Conservation (phyloP, 805 yeast species). For the Scheffersomyces ergatensis region DNA sequence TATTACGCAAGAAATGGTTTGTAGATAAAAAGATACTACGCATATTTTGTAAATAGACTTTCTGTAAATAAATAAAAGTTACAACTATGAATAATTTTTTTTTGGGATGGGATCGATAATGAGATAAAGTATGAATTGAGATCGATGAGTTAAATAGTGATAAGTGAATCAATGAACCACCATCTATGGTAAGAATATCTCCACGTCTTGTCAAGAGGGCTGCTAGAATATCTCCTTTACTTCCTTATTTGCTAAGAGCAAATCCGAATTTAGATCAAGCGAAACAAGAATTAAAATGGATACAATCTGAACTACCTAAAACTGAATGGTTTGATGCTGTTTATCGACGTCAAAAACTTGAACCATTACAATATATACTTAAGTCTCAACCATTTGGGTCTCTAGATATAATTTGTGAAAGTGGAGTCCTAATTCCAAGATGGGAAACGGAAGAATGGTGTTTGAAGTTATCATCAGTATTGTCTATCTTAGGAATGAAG, state of each 20-base stretch:
- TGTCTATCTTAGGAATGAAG: neutral
- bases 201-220: constrained; percentile 26
- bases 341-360: constrained; percentile 44
- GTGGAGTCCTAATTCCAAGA: constrained; percentile 80
- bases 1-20: constrained; percentile 78
- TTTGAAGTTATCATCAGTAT: constrained; percentile 30
- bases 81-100: too few relatives aligned
- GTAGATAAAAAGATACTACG: constrained; percentile 19
- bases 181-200: constrained; percentile 32
- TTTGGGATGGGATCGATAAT: too few relatives aligned
- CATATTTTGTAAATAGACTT: too few relatives aligned
- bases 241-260: constrained; percentile 33
- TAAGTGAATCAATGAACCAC: too few relatives aligned
- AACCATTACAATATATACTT: constrained; percentile 82
- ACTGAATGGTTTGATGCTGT: constrained; percentile 53
- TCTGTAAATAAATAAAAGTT: too few relatives aligned
- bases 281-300: constrained; percentile 62
- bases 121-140: too few relatives aligned
- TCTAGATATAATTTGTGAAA: constrained; percentile 56
- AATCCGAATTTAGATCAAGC: constrained; percentile 40
- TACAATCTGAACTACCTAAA: constrained; percentile 52
- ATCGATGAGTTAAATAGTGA: too few relatives aligned
- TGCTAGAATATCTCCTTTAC: constrained; percentile 16
- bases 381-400: constrained; percentile 86
- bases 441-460: constrained; percentile 97